These are phyloP conservation scores for Leucosporidium yakuticum DNA, from an alignment of 768 basidiomycete species.

Conservation along the genomic window DNA sequence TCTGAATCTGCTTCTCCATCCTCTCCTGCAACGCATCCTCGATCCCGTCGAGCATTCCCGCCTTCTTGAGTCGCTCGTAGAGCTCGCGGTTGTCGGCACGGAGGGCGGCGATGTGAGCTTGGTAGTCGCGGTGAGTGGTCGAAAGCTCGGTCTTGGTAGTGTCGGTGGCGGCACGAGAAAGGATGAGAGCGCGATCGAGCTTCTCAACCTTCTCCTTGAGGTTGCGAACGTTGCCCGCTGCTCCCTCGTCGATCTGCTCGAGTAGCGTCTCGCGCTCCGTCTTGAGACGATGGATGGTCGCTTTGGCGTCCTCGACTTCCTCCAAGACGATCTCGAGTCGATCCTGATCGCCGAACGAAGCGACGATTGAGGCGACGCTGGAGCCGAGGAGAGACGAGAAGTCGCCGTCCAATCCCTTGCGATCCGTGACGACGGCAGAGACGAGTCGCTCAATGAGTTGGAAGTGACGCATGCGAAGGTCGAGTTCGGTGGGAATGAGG, in stretches of 20 bases:
- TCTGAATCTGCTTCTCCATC: conserved; percentile 73
- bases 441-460: conserved; percentile 85
- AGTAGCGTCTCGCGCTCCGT: conserved; percentile 77
- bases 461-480: conserved; percentile 76
- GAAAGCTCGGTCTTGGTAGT: conserved; percentile 56
- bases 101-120: conserved; percentile 78
- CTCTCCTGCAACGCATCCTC: conserved; percentile 68
- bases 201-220: conserved; percentile 65
- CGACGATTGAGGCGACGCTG: conserved; percentile 80
- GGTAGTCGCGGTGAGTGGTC: conserved; percentile 65
- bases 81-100: conserved; percentile 89
- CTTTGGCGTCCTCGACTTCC: conserved; percentile 65
- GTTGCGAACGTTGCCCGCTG: conserved; percentile 74
- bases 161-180: conserved; percentile 68
- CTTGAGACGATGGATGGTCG: conserved; percentile 59
- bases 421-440: conserved; percentile 85
- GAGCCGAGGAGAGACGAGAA: conserved; percentile 73
- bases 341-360: conserved; percentile 84
- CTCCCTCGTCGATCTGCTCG: conserved; percentile 70
- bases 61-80: conserved; percentile 86
- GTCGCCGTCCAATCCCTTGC: conserved; percentile 52
- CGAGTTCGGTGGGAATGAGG: conserved; percentile 81
- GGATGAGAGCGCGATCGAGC: conserved; percentile 67
- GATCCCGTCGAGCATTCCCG: conserved; percentile 64
- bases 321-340: conserved; percentile 68